A percentile compares a stretch with the other conserved stretches of the same genome.
These are phyloP conservation scores for Tylopilus orsonianus DNA, from an alignment of 1,284 basidiomycete species.

Conservation along the genomic window DNA sequence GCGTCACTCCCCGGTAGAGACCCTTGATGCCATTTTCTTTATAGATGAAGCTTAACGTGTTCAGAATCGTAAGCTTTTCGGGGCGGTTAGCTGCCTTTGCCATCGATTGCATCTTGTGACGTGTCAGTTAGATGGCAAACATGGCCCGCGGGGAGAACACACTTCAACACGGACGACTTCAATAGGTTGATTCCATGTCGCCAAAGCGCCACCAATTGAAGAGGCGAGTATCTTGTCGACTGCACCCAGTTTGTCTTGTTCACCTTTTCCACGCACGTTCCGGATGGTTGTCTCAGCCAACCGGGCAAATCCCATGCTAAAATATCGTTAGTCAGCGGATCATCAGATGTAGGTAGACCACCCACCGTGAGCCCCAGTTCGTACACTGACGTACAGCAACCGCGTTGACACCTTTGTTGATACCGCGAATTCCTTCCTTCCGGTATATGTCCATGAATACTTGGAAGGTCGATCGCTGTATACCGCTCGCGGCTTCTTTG, in stretches of 20 bases:
- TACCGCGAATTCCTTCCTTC: conserved; percentile 90
- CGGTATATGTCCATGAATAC: conserved; percentile 95
- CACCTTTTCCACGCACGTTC: conserved; percentile 71
- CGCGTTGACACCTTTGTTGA: conserved; percentile 99
- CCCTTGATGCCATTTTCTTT: conserved; percentile 96
- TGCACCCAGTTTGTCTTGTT: conserved; percentile 74
- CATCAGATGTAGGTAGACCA: conserved; percentile 10
- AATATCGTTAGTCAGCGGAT: conserved; percentile 8
- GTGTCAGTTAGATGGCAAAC: conserved; percentile 2
- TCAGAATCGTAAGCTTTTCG: conserved; percentile 87
- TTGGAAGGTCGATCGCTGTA: conserved; percentile 91
- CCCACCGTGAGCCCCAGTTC: conserved; percentile 97
- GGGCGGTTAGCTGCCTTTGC: conserved; percentile 84
- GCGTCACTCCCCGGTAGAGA: conserved; percentile 95
- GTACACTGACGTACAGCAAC: conserved; percentile 97
- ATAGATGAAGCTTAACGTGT: conserved; percentile 92
- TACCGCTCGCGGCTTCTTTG: conserved; percentile 89
- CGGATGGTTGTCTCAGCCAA: conserved; percentile 86
- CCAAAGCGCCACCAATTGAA: conserved; percentile 92
- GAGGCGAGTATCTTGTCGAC: conserved; percentile 89
- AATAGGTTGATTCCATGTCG: conserved; percentile 99
- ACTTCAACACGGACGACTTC: conserved; percentile 95
- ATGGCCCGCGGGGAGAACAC: conserved; percentile 13
- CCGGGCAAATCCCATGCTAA: conserved; percentile 94
- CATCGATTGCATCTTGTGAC: conserved; percentile 94